phyloP scores from a whole-genome alignment of 495 filamentous ascomycete genomes.

The Thermothielavioides terrestris region DNA sequence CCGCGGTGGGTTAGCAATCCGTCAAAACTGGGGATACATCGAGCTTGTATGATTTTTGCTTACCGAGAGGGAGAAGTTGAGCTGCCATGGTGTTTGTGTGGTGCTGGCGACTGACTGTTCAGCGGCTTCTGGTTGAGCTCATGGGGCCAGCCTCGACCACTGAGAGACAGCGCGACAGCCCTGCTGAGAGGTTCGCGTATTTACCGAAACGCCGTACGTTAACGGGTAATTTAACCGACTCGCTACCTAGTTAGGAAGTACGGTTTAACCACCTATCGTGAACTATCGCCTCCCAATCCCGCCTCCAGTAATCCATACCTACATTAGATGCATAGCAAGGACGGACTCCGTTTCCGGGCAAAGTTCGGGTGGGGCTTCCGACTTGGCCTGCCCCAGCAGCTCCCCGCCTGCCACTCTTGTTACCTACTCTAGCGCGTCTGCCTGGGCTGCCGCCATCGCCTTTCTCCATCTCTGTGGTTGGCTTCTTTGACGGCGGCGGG shows the following conservation, averaged over 20 bases:
- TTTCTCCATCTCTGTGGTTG: neutral
- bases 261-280: too few relatives aligned
- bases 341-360: too few relatives aligned
- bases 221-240: too few relatives aligned
- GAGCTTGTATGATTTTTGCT: constrained; percentile 13
- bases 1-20: constrained; percentile 7
- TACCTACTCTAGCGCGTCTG: constrained; percentile 15
- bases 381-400: too few relatives aligned
- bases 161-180: too few relatives aligned
- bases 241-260: too few relatives aligned
- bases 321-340: too few relatives aligned
- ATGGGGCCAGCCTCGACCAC: neutral
- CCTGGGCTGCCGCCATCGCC: constrained; percentile 5
- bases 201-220: too few relatives aligned
- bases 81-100: constrained; percentile 52
- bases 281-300: too few relatives aligned
- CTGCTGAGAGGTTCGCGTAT: too few relatives aligned
- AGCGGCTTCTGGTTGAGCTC: constrained; percentile 1
- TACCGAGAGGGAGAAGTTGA: constrained; percentile 72
- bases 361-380: too few relatives aligned
- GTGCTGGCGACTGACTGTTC: neutral
- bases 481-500: neutral
- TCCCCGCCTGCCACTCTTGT: neutral
- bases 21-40: neutral
- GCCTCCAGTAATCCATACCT: too few relatives aligned